phyloP scores from a whole-genome alignment of 2,329 filamentous ascomycete species.

The Pseudofabraea citricarpa region DNA sequence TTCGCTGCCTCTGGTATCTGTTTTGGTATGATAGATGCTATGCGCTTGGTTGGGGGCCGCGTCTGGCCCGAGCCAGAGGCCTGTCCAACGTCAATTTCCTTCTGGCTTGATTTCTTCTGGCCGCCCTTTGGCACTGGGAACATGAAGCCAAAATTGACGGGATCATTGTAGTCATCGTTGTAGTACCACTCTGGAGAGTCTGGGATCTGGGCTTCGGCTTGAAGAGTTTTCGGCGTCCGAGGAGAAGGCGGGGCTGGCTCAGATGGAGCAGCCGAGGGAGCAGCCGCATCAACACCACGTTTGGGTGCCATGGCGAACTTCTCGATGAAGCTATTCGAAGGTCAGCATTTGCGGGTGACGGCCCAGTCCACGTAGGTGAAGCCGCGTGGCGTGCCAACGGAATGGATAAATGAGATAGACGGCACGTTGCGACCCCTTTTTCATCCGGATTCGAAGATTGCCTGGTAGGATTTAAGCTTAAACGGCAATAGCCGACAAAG shows the following conservation, averaged over 20 bases:
- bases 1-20: not conserved
- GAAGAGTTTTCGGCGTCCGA: not conserved
- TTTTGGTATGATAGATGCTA: not conserved
- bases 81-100: not conserved
- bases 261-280: not conserved
- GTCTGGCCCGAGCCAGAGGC: not conserved
- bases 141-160: conserved; percentile 2
- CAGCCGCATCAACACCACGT: too few species aligned
- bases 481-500: too few species aligned
- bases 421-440: too few species aligned
- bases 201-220: not conserved
- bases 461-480: too few species aligned
- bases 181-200: conserved; percentile 1
- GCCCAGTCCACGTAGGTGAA: too few species aligned
- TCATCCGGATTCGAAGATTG: too few species aligned
- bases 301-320: too few species aligned
- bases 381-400: too few species aligned
- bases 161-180: not conserved
- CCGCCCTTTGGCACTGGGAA: not conserved
- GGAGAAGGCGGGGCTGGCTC: not conserved
- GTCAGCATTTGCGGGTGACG: too few species aligned
- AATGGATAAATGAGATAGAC: too few species aligned
- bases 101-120: not conserved
- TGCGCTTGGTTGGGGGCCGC: too few species aligned
- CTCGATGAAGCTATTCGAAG: too few species aligned